Conservation (phyloP, 1,284 basidiomycete species). For the Ustanciosporium gigantosporum region DNA sequence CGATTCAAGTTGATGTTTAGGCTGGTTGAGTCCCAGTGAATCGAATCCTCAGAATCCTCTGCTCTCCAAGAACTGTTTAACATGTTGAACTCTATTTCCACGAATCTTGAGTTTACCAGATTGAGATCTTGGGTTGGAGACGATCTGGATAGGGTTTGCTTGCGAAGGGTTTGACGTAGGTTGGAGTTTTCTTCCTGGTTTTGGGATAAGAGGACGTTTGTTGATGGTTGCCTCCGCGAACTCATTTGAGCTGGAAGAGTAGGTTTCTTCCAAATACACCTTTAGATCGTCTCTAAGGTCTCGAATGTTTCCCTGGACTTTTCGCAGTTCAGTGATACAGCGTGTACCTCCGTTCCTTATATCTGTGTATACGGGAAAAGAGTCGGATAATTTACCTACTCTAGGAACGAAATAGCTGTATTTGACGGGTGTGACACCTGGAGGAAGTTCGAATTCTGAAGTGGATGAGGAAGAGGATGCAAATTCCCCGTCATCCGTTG, state of each 20-base stretch:
- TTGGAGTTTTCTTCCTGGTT: constrained; percentile 7
- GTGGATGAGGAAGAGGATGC: not conserved
- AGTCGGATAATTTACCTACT: constrained; percentile 33
- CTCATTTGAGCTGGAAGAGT: not conserved
- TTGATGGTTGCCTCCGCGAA: constrained; percentile 1
- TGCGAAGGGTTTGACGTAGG: constrained; percentile 11
- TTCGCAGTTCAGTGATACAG: constrained; percentile 40
- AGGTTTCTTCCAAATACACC: too few relatives aligned
- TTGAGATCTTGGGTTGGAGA: too few relatives aligned
- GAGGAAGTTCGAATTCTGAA: not conserved
- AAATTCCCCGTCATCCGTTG: not conserved
- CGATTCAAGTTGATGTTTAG: too few relatives aligned
- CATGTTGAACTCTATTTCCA: constrained; percentile 22
- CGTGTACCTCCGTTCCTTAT: constrained; percentile 36
- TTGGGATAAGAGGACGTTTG: constrained; percentile 12
- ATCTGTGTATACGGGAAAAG: constrained; percentile 48
- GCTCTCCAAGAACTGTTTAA: constrained; percentile 27
- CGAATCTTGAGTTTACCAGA: constrained; percentile 32
- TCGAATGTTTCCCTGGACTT: constrained; percentile 37
- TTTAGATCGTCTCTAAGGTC: constrained; percentile 26
- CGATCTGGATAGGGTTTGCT: constrained; percentile 17
- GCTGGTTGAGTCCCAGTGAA: not conserved
- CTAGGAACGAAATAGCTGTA: constrained; percentile 49
- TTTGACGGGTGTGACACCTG: constrained; percentile 11
- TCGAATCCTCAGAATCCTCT: constrained; percentile 38